Evolutionary conservation across 225 moss, liverwort and hornwort genomes (phyloP), one percentile per base, ranked within the genome.

Genomic region (Straminergon stramineum): DNA sequence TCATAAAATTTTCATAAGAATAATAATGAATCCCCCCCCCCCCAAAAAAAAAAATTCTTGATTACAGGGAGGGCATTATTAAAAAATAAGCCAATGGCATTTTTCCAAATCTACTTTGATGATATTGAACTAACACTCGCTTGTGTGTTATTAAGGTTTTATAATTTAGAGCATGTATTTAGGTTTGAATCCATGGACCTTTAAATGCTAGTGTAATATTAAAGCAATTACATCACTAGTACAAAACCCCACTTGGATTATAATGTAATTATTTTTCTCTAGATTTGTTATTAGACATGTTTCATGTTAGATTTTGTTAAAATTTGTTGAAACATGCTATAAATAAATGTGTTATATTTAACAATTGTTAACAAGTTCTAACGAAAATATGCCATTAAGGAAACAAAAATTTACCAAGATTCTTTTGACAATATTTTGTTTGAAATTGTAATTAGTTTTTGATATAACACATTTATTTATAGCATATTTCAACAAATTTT

Each of bases 81-180:
- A 5, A 41, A 26, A 71, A 27, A 5, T 71, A 24, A 24, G 6
- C 4, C 4, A 41, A 5, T 71, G 2, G 7, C 0, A 7, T 1
- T 71, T 43, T 71, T 43, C 5, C 15, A 27, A 71, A 70, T 41
- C 15, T 26, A 43, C 12, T 41, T 27, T 43, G 15, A 71, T 43
- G 26, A 71, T 0, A 13, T 7, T n/a, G n/a, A 48, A 48, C 48
- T 48, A 71, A 71, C 1, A 1, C 3, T 41, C 1, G 24, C 15
- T 41, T 71, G 41, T 13, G 7, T n/a, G 2, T 22, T 69, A 23
- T 23, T 69, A 69, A 21, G 7, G 5, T 26, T 41, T 14, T 41
- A 3, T 41, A 26, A 71, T 27, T 71, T 26, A 27, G 9, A 26
- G 3, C n/a, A n/a, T n/a, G 5, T 39, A 1, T 27, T 26, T 41